These are phyloP conservation scores for Neostapfia colusana DNA, from an alignment of 176 grass and related monocot species.

Conservation along the genomic window DNA sequence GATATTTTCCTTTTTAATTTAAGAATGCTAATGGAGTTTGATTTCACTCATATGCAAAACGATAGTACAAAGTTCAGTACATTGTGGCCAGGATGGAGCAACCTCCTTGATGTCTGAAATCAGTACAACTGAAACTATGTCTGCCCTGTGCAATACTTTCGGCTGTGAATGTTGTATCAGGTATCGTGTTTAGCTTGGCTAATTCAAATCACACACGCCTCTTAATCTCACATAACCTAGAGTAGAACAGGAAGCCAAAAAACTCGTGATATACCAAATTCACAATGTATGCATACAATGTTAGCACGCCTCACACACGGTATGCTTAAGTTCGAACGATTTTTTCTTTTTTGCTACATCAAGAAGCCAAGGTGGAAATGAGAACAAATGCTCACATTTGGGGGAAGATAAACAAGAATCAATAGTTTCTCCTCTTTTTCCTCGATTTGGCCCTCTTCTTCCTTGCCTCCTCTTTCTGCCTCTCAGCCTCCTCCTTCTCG, in stretches of 20 bases:
- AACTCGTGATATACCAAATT: neutral
- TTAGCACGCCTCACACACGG: neutral
- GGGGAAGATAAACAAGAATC: neutral
- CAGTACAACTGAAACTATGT: neutral
- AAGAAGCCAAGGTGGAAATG: neutral
- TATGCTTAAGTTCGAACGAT: too few relatives aligned
- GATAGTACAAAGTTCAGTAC: neutral
- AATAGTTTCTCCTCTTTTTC: constrained; percentile 41
- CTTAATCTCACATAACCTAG: neutral
- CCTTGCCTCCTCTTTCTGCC: constrained; percentile 57
- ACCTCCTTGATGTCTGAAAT: neutral
- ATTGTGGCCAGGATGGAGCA: neutral
- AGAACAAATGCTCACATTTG: constrained; percentile 37
- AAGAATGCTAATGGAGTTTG: neutral
- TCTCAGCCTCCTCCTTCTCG: constrained; percentile 64
- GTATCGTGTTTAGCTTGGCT: neutral
- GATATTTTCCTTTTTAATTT: neutral
- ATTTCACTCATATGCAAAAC: neutral
- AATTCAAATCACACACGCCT: neutral
- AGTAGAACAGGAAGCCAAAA: constrained; percentile 14
- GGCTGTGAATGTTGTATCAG: neutral
- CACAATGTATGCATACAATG: neutral
- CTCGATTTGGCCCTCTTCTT: constrained; percentile 61
- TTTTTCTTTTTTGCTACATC: neutral
- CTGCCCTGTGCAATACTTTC: neutral